These are phyloP conservation scores for Elongisporangium prolatum DNA, from an alignment of 352 stramenopile species.

Conservation along the genomic window DNA sequence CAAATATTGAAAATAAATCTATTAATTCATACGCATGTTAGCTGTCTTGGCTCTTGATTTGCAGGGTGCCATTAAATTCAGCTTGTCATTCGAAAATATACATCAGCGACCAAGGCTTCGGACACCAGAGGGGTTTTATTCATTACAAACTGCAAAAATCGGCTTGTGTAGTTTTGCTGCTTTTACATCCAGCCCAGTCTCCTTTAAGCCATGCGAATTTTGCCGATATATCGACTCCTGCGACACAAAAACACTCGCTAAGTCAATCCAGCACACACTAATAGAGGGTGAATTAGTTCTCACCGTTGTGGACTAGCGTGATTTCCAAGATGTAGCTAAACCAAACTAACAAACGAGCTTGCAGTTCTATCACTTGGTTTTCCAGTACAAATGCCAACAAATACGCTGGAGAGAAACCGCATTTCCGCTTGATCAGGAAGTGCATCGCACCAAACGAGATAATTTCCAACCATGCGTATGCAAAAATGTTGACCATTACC, in stretches of 20 bases:
- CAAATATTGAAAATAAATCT: too few relatives aligned
- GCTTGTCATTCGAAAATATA: too few relatives aligned
- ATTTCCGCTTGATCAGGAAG: constrained; percentile 7
- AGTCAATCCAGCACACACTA: too few relatives aligned
- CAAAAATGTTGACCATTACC: constrained; percentile 4
- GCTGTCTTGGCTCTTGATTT: too few relatives aligned
- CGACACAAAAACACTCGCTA: too few relatives aligned
- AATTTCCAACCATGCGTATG: constrained; percentile 12
- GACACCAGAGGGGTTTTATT: too few relatives aligned
- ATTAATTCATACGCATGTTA: too few relatives aligned
- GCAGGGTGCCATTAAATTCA: too few relatives aligned
- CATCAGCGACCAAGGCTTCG: too few relatives aligned
- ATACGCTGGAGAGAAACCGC: constrained; percentile 15
- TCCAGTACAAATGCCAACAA: constrained; percentile 22
- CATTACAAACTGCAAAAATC: too few relatives aligned
- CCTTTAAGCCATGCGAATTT: not conserved
- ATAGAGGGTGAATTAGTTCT: too few relatives aligned
- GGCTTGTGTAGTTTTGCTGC: too few relatives aligned
- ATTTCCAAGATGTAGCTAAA: constrained; percentile 17
- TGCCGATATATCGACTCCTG: not conserved
- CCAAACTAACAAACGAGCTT: constrained; percentile 18
- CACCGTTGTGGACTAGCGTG: constrained; percentile 12
- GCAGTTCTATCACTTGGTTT: constrained; percentile 13
- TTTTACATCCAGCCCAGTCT: not conserved
- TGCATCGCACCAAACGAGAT: constrained; percentile 15